phyloP scores from a whole-genome alignment of 345 rosid species.

The Arabidopsis suecica region DNA sequence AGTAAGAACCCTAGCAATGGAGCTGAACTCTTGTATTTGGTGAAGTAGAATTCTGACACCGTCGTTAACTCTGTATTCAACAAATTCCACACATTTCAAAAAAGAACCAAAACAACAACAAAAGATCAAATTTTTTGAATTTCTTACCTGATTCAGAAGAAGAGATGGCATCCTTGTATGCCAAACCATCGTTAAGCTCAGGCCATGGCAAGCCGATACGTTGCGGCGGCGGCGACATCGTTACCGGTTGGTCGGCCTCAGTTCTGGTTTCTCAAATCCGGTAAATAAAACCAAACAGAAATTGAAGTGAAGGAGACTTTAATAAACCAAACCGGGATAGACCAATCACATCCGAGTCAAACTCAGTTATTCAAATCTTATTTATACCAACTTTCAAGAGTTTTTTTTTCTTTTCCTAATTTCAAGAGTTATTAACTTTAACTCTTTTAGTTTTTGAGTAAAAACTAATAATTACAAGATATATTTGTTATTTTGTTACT shows the following conservation, averaged over 20 bases:
- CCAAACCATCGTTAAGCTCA: conserved; percentile 74
- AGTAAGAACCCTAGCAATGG: conserved; percentile 73
- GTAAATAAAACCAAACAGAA: not conserved
- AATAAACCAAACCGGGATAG: conserved; percentile 24
- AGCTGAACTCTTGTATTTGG: conserved; percentile 72
- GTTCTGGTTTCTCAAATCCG: not conserved
- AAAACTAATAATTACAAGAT: too few species aligned
- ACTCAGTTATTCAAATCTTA: conserved; percentile 1
- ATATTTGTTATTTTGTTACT: too few species aligned
- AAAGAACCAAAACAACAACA: not conserved
- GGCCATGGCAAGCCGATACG: conserved; percentile 77
- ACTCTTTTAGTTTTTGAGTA: not conserved
- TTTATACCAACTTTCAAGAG: not conserved
- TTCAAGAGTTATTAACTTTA: too few species aligned
- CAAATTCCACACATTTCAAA: conserved; percentile 3
- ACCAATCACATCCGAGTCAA: conserved; percentile 7
- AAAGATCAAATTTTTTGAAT: not conserved
- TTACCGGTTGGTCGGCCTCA: not conserved
- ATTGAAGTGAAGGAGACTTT: not conserved
- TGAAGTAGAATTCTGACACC: conserved; percentile 68
- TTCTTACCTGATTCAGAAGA: conserved; percentile 59
- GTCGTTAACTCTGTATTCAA: conserved; percentile 34
- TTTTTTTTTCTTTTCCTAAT: not conserved
- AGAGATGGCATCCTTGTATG: conserved; percentile 62
- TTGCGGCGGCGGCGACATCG: conserved; percentile 39